Evolutionary conservation across 352 stramenopile genomes (phyloP).

Genomic region (Globisporangium okanoganense): DNA sequence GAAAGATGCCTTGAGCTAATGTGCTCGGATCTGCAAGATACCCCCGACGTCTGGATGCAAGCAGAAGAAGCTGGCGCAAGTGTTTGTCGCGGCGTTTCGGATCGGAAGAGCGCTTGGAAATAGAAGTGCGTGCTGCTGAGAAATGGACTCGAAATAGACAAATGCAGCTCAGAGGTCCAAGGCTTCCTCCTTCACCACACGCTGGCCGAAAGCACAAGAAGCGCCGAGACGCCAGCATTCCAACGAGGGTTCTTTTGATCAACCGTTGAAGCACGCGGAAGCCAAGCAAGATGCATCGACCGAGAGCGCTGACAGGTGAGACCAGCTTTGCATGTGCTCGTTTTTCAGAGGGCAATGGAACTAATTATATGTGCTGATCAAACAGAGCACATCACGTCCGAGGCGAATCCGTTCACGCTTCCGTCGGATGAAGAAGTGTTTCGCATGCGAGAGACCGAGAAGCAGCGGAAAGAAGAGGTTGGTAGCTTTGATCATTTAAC

Average conservation of each 20-base stretch:
- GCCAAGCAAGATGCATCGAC: slow-evolving; percentile 17
- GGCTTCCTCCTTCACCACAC: background rate
- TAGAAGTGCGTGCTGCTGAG: no score
- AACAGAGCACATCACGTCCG: slow-evolving; percentile 34
- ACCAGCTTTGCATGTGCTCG: background rate
- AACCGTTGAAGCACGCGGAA: background rate
- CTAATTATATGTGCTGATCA: background rate
- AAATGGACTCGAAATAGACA: slow-evolving; percentile 1
- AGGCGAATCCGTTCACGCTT: slow-evolving; percentile 90
- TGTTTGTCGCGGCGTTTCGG: slow-evolving; percentile 2
- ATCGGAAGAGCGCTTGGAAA: background rate
- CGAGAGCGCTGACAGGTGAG: slow-evolving; percentile 15
- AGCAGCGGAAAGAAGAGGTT: slow-evolving; percentile 78
- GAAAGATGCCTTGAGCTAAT: background rate
- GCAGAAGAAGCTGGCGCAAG: background rate
- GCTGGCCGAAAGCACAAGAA: background rate
- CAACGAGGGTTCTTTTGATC: background rate
- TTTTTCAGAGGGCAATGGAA: background rate
- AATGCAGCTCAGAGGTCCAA: no score
- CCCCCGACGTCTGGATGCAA: background rate
- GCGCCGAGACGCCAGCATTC: no score
- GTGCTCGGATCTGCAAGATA: background rate
- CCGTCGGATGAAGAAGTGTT: slow-evolving; percentile 94
- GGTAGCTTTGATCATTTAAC: background rate
- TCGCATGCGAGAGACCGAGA: slow-evolving; percentile 90